Percentiles rank a stretch among this genome's conserved stretches.
Conservation (phyloP, 73 alveolate genomes). For the Symbiodinium natans region DNA sequence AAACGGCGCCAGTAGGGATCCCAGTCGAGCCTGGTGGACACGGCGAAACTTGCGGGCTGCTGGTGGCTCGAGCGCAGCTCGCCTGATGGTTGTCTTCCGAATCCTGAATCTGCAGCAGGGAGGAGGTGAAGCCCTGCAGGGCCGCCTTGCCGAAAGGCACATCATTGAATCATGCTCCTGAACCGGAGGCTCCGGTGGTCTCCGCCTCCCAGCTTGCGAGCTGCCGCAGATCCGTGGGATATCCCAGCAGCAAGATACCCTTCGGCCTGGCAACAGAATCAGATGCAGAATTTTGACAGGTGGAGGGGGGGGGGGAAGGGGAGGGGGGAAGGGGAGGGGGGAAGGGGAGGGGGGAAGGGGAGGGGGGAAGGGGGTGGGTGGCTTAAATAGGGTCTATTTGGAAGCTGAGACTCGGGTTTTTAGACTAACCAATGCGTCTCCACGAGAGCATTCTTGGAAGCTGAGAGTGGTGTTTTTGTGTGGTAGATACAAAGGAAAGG, state of each 20-base stretch:
- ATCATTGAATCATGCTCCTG: not conserved
- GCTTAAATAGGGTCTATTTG: too few species aligned
- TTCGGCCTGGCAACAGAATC: slow-evolving; percentile 39
- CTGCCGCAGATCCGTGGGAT: slow-evolving; percentile 54
- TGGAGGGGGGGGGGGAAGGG: not conserved
- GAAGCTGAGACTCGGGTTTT: too few species aligned
- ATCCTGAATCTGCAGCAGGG: slow-evolving; percentile 36
- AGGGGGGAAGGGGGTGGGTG: too few species aligned
- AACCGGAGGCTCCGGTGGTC: not conserved
- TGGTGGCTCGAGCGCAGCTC: too few species aligned
- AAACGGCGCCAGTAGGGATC: slow-evolving; percentile 60
- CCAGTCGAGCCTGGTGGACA: slow-evolving; percentile 41
- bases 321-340: not conserved
- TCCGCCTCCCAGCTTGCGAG: slow-evolving; percentile 60
- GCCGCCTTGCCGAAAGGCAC: slow-evolving; percentile 10
- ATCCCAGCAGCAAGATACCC: slow-evolving; percentile 61
- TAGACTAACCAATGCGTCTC: too few species aligned
- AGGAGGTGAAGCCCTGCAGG: slow-evolving; percentile 53
- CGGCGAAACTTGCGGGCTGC: too few species aligned
- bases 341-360: too few species aligned
- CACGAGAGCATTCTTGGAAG: too few species aligned
- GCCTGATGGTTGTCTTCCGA: slow-evolving; percentile 71
- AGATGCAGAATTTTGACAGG: too few species aligned
- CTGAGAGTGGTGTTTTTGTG: too few species aligned
- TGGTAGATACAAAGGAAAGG: too few species aligned